A percentile compares a stretch with the other conserved stretches of the same genome.
These are phyloP conservation scores for Solanum dulcamara DNA, from an alignment of 257 asterid genomes.

Conservation along the genomic window DNA sequence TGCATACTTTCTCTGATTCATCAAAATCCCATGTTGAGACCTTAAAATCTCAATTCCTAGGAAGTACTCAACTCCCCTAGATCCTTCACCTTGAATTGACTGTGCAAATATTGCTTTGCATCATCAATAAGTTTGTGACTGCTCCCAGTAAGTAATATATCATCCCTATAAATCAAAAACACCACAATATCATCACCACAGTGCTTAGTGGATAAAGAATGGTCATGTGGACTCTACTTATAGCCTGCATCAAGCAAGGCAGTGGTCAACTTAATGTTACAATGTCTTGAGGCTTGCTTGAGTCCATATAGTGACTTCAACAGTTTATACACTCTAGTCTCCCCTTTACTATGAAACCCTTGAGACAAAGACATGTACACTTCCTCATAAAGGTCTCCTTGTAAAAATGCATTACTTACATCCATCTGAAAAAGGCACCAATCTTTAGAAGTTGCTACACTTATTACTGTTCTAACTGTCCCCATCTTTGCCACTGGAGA, in stretches of 20 bases:
- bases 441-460: neutral
- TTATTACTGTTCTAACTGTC: neutral
- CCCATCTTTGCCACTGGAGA: neutral
- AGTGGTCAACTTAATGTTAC: neutral
- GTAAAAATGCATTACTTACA: neutral
- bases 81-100: neutral
- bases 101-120: neutral
- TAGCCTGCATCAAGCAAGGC: neutral
- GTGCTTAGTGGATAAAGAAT: neutral
- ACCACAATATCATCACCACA: neutral
- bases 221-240: neutral
- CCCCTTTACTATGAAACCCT: neutral
- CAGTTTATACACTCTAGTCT: neutral
- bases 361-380: neutral
- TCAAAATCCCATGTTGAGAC: no score
- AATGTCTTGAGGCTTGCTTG: neutral
- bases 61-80: neutral
- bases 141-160: neutral
- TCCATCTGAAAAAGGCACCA: neutral
- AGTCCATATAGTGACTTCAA: neutral
- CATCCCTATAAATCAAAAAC: neutral
- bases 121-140: neutral
- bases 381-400: neutral
- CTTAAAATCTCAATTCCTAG: no score
- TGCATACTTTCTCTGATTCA: no score